phyloP scores from a whole-genome alignment of 805 yeast genomes.

The Saturnispora saitoi region DNA sequence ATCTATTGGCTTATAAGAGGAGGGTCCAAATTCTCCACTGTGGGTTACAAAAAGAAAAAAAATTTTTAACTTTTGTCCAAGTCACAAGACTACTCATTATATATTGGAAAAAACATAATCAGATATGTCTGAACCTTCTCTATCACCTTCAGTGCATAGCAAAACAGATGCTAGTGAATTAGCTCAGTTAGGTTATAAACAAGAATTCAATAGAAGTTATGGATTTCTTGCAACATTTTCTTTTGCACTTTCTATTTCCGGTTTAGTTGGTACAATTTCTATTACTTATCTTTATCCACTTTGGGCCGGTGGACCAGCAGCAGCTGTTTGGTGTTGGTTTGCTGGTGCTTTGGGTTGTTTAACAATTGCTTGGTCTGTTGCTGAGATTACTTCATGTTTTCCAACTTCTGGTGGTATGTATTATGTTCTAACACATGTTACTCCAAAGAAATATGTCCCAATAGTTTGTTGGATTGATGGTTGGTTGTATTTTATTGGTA shows the following conservation, averaged over 20 bases:
- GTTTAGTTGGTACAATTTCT: slow-evolving; percentile 54
- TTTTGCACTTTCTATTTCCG: slow-evolving; percentile 57
- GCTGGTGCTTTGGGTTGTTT: slow-evolving; percentile 46
- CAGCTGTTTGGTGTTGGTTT: slow-evolving; percentile 57
- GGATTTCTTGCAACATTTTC: slow-evolving; percentile 55
- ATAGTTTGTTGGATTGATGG: slow-evolving; percentile 47
- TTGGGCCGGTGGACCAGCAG: slow-evolving; percentile 52
- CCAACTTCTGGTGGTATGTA: slow-evolving; percentile 50
- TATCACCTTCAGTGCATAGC: neutral
- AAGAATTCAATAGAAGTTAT: slow-evolving; percentile 50
- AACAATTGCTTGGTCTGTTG: slow-evolving; percentile 43
- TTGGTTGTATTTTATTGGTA: slow-evolving; percentile 42
- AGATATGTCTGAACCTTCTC: neutral
- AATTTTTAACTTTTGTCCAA: neutral
- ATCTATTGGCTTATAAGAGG: neutral
- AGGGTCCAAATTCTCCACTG: neutral
- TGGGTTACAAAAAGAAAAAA: neutral
- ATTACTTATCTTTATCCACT: slow-evolving; percentile 43
- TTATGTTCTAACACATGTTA: slow-evolving; percentile 38
- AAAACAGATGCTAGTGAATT: slow-evolving; percentile 26
- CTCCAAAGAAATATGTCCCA: slow-evolving; percentile 42
- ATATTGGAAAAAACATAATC: slow-evolving; percentile 9
- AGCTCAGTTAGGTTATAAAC: slow-evolving; percentile 48
- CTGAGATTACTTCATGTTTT: slow-evolving; percentile 41
- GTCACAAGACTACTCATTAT: neutral